Base-by-base conservation (phyloP, 257 asterid genomes). In the Ehretia macrophylla region DNA sequence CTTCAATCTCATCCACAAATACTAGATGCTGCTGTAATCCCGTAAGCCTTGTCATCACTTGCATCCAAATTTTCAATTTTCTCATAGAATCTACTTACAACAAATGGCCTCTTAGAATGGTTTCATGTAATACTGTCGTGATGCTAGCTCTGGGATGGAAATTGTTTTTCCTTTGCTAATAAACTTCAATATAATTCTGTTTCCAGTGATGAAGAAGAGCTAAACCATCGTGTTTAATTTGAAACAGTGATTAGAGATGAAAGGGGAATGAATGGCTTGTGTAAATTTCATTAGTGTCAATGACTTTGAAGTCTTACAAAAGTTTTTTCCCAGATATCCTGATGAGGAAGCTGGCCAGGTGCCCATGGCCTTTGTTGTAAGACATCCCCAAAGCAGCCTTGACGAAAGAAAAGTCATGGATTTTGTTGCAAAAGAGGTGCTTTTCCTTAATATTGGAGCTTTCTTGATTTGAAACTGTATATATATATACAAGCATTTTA, bases 291-390 rank as follows among this genome's bases (percentile, higher is more conserved):
- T n/a, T 52, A 20, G 38, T 11, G 57, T 52, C 57, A 23, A 32
- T 52, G 14, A 10, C 12, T 42, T 42, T 10, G 8, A 20, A 52
- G 38, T 16, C 38, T 52, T 16, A 52, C 17, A 3, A 21, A 49
- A n/a, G n/a, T 1, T 10, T 14, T 8, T 20, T 52, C 20, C 0
- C 74, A 83, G 85, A 17, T 75, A 63, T 56, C 83, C 85, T 9
- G 83, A 78, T 50, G 76, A 83, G 62, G 87, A 75, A 52, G 87
- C 81, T 40, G 85, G 85, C 56, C 70, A 83, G 72, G 48, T 77
- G 21, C 87, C 90, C 27, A 66, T 83, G 71, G 90, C 87, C 35
- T 77, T 69, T 55, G 85, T 75, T 10, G 85, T 80, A 13, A 74
- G 75, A 42, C 46, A 55, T 55, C 68, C 78, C 23, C 47, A 51